Evolutionary conservation across 2,329 filamentous ascomycete genomes (phyloP).

Genomic region (Talaromyces marneffei): DNA sequence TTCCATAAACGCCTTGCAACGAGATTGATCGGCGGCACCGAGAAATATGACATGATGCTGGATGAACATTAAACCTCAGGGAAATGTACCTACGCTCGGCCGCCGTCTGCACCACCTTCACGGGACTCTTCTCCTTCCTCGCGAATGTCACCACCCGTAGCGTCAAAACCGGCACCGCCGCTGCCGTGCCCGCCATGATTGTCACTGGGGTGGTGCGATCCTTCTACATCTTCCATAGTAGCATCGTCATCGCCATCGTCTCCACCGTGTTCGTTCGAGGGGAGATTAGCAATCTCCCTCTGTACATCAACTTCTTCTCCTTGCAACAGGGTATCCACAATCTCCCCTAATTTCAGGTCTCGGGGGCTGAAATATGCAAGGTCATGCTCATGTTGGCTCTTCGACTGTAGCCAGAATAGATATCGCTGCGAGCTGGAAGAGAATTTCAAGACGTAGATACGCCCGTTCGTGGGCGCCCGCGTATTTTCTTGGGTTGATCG

Average conservation of each 20-base stretch:
- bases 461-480: conserved; percentile 67
- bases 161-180: conserved; percentile 77
- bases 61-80: conserved; percentile 23
- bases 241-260: conserved; percentile 64
- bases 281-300: conserved; percentile 62
- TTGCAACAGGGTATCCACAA: conserved; percentile 77
- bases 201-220: conserved; percentile 51
- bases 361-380: conserved; percentile 74
- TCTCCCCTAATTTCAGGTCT: conserved; percentile 79
- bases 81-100: conserved; percentile 91
- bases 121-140: conserved; percentile 82
- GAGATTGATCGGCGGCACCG: neutral
- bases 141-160: conserved; percentile 84
- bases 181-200: conserved; percentile 55
- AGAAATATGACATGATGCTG: conserved; percentile 1
- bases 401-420: conserved; percentile 95
- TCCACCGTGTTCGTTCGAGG: conserved; percentile 40
- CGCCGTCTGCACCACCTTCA: conserved; percentile 92
- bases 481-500: conserved; percentile 56
- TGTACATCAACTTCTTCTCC: conserved; percentile 82
- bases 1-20: conserved; percentile 14
- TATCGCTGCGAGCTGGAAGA: conserved; percentile 83
- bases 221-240: conserved; percentile 72
- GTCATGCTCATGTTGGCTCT: conserved; percentile 67
- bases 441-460: conserved; percentile 92